phyloP scores from a whole-genome alignment of 176 grass and related monocot genomes.

The Hordeum vulgare region MorexV3_pseudomolecules_assembly NC_058523.1:555666279-555666778 shows the following conservation, averaged over 20 bases:
- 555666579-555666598: too few relatives aligned
- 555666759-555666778: too few relatives aligned
- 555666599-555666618: too few relatives aligned
- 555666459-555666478: not conserved
- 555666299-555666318: not conserved
- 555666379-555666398: not conserved
- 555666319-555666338: not conserved
- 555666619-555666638: too few relatives aligned
- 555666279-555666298: not conserved
- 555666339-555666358: not conserved
- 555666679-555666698: too few relatives aligned
- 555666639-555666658: too few relatives aligned
- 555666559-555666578: too few relatives aligned
- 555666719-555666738: too few relatives aligned
- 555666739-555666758: too few relatives aligned
- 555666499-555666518: not conserved
- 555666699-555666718: too few relatives aligned
- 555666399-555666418: not conserved
- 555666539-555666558: not conserved
- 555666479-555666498: not conserved
- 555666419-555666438: not conserved
- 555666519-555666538: not conserved
- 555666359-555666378: not conserved
- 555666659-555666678: too few relatives aligned
- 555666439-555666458: not conserved